Conservation (phyloP, 257 asterid genomes). For the Marsdenia floribunda region DNA sequence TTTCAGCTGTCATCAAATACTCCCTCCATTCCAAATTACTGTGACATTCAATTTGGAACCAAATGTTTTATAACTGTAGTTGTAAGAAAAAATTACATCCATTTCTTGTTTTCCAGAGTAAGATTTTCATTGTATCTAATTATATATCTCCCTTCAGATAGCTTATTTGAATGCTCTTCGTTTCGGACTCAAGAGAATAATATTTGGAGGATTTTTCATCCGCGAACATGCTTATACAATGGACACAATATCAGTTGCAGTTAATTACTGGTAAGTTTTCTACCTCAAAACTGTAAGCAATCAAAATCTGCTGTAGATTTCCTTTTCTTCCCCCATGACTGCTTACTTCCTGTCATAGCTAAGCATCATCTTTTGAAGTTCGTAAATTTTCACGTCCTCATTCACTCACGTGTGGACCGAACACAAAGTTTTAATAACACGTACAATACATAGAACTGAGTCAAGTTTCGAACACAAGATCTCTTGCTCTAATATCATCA, state of each 20-base stretch:
- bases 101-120: not conserved
- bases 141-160: constrained; percentile 36
- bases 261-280: constrained; percentile 67
- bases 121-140: constrained; percentile 11
- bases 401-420: no score
- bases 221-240: constrained; percentile 86
- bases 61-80: not conserved
- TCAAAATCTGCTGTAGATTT: not conserved
- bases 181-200: constrained; percentile 74
- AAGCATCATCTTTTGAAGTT: not conserved
- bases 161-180: constrained; percentile 84
- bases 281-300: not conserved
- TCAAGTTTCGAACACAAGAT: no score
- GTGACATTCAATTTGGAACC: not conserved
- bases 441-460: no score
- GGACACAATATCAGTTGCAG: constrained; percentile 96
- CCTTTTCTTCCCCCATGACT: not conserved
- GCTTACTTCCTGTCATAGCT: no score
- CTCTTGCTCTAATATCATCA: no score
- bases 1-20: not conserved
- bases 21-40: not conserved
- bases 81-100: not conserved
- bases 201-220: constrained; percentile 92
- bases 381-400: not conserved
- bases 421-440: no score